Conservation (phyloP, 1,284 basidiomycete genomes). For the Rhodotorula sp. region DNA sequence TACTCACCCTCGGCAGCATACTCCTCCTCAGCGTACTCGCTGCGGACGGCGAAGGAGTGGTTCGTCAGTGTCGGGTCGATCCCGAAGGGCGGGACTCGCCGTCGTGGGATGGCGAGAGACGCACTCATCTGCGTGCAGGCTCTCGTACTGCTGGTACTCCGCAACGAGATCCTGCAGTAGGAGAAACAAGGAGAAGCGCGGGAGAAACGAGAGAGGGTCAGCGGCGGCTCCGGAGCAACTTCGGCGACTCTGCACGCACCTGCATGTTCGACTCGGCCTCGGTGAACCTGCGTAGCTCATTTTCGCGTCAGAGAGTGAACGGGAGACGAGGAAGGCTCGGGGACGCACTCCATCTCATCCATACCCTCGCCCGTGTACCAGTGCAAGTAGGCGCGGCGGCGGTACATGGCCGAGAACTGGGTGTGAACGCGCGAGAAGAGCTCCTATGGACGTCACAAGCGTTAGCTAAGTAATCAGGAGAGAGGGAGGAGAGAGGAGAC, state of each 20-base stretch:
- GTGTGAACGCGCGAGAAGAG: slow-evolving; percentile 86
- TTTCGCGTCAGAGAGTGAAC: background rate
- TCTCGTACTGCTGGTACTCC: slow-evolving; percentile 62
- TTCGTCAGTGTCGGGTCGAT: no score
- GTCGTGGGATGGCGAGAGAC: no score
- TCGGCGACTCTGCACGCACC: background rate
- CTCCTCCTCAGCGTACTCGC: no score
- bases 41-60: no score
- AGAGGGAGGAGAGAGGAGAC: no score
- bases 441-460: slow-evolving; percentile 52
- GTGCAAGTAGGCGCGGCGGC: slow-evolving; percentile 97
- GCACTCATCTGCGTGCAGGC: slow-evolving; percentile 51
- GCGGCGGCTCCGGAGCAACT: background rate
- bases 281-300: slow-evolving; percentile 34
- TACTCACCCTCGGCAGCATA: background rate
- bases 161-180: slow-evolving; percentile 65
- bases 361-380: slow-evolving; percentile 89
- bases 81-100: no score
- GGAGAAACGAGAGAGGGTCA: background rate
- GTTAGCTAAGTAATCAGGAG: no score
- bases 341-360: slow-evolving; percentile 78
- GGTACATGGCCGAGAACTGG: slow-evolving; percentile 93
- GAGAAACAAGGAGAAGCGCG: background rate
- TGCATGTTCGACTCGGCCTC: slow-evolving; percentile 67
- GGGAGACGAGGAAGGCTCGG: background rate